phyloP scores from a whole-genome alignment of 2,329 filamentous ascomycete species.

The Malbranchea zuffiana region DNA sequence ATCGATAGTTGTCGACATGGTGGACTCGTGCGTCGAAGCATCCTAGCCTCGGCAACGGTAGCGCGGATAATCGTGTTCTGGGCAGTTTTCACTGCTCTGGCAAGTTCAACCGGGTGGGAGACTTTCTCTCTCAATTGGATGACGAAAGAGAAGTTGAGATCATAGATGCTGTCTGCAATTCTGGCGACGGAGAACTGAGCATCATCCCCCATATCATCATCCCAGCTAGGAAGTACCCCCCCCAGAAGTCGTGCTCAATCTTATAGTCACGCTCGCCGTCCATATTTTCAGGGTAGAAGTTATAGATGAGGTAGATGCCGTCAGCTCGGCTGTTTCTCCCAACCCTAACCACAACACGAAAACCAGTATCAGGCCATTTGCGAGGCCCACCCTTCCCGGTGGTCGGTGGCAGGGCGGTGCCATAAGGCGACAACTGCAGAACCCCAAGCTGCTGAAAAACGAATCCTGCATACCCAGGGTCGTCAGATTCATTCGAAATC shows the following conservation, averaged over 20 bases:
- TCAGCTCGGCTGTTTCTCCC: not conserved
- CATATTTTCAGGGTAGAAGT: constrained; percentile 2
- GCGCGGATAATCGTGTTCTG: not conserved
- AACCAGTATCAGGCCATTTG: constrained; percentile 1
- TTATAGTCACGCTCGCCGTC: too few species aligned
- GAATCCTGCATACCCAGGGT: constrained; percentile 1
- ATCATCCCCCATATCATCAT: too few species aligned
- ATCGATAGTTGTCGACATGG: too few species aligned
- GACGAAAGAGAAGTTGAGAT: not conserved
- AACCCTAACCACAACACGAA: constrained; percentile 7
- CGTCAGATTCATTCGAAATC: constrained; percentile 7
- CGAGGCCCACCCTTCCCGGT: not conserved
- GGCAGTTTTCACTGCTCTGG: not conserved
- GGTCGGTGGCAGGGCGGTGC: not conserved
- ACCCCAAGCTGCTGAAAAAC: constrained; percentile 9
- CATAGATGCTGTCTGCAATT: constrained; percentile 3
- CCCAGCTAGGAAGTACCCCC: too few species aligned
- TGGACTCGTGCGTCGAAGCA: too few species aligned
- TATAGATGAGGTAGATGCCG: constrained; percentile 8
- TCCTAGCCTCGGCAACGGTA: not conserved
- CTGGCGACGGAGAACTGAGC: constrained; percentile 4
- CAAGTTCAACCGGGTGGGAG: constrained; percentile 7
- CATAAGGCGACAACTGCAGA: constrained; percentile 2
- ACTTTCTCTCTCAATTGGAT: not conserved
- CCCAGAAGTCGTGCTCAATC: too few species aligned